Evolutionary conservation across 257 asterid genomes (phyloP).

Genomic region (Primulina tabacum): DNA sequence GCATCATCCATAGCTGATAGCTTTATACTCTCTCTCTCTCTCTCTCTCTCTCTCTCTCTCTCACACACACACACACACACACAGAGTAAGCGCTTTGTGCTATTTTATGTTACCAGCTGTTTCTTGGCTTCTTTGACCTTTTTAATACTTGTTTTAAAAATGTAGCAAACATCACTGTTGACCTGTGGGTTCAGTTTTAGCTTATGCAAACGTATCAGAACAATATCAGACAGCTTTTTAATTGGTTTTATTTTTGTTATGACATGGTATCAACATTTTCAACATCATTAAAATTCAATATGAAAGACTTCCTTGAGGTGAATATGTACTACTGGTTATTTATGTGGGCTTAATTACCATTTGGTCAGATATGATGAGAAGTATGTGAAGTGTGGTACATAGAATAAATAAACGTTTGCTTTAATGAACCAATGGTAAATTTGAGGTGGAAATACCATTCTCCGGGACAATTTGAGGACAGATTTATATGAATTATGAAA

Average conservation of each 20-base stretch:
- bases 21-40: background rate
- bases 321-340: slow-evolving; percentile 1
- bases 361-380: slow-evolving; percentile 1
- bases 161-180: slow-evolving; percentile 1
- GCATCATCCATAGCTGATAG: slow-evolving; percentile 8
- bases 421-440: slow-evolving; percentile 7
- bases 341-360: slow-evolving; percentile 10
- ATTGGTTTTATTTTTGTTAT: slow-evolving; percentile 18
- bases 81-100: background rate
- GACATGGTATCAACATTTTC: slow-evolving; percentile 20
- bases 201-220: background rate
- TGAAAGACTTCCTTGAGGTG: background rate
- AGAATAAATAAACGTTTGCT: slow-evolving; percentile 11
- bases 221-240: background rate
- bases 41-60: slow-evolving; percentile 10
- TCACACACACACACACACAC: background rate
- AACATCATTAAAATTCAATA: slow-evolving; percentile 8
- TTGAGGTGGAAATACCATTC: slow-evolving; percentile 3
- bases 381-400: background rate
- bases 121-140: slow-evolving; percentile 9
- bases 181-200: slow-evolving; percentile 15
- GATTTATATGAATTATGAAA: slow-evolving; percentile 3
- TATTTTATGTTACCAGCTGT: background rate
- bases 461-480: slow-evolving; percentile 7
- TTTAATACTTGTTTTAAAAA: background rate